These are phyloP conservation scores for Leptosphaerulina australis DNA, from an alignment of 2,329 filamentous ascomycete genomes.

Conservation along the genomic window DNA sequence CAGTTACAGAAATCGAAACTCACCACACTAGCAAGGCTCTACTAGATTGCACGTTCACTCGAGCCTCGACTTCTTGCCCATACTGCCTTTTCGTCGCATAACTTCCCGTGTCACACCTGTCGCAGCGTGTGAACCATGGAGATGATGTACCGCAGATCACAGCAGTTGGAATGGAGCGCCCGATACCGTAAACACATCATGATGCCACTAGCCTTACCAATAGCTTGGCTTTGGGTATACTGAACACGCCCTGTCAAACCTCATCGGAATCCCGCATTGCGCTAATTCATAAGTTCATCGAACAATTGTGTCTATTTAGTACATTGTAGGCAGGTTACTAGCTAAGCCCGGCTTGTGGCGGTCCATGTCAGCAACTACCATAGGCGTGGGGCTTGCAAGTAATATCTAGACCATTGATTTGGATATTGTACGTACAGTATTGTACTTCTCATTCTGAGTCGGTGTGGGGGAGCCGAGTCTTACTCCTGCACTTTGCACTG, in stretches of 20 bases:
- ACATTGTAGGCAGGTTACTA: slow-evolving; percentile 27
- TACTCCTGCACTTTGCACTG: slow-evolving; percentile 29
- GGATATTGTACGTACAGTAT: slow-evolving; percentile 22
- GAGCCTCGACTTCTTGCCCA: no score
- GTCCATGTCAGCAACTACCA: slow-evolving; percentile 37
- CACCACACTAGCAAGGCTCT: neutral
- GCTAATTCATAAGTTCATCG: slow-evolving; percentile 14
- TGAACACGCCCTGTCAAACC: slow-evolving; percentile 21
- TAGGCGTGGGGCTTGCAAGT: slow-evolving; percentile 21
- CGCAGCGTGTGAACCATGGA: neutral
- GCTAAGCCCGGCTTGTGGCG: slow-evolving; percentile 28
- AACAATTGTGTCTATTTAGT: slow-evolving; percentile 29
- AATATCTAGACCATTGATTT: slow-evolving; percentile 30
- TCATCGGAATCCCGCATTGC: slow-evolving; percentile 21
- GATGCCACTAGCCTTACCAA: neutral
- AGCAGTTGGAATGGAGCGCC: slow-evolving; percentile 2
- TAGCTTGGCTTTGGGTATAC: slow-evolving; percentile 29
- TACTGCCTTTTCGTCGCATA: neutral
- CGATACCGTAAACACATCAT: neutral
- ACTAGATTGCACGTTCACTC: slow-evolving; percentile 2
- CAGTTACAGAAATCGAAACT: neutral
- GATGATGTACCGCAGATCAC: neutral
- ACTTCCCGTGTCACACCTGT: neutral
- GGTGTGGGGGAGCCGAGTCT: slow-evolving; percentile 31
- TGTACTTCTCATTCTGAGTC: slow-evolving; percentile 23